A percentile compares a stretch with the other conserved stretches of the same genome.
phyloP scores from a whole-genome alignment of 495 filamentous ascomycete genomes.

The Aspergillus olivimuriae region DNA sequence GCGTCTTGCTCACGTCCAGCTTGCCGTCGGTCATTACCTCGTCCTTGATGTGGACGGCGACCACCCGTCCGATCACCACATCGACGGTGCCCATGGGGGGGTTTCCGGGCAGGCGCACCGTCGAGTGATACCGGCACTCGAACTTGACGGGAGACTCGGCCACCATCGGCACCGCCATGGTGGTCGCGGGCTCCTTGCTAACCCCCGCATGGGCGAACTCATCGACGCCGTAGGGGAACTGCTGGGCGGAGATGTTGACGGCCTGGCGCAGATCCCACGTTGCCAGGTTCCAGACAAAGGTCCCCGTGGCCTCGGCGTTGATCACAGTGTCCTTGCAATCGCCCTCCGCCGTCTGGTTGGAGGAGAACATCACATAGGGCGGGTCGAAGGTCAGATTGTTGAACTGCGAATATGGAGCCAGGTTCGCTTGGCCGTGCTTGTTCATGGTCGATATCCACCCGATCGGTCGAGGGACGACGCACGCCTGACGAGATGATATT shows the following conservation, averaged over 20 bases:
- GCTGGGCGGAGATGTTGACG: constrained; percentile 45
- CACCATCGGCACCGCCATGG: constrained; percentile 44
- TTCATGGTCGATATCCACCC: constrained; percentile 41
- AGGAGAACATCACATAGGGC: constrained; percentile 50
- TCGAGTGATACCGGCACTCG: constrained; percentile 49
- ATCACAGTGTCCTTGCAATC: constrained; percentile 46
- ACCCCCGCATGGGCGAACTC: constrained; percentile 45
- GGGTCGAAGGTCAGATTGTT: constrained; percentile 57
- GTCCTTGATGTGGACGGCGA: constrained; percentile 49
- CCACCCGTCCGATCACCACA: constrained; percentile 49
- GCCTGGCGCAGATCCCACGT: constrained; percentile 46
- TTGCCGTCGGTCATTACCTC: constrained; percentile 43
- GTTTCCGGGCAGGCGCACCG: constrained; percentile 45
- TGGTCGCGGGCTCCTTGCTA: constrained; percentile 34
- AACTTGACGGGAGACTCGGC: constrained; percentile 47
- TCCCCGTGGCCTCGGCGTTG: constrained; percentile 47
- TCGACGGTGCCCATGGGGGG: constrained; percentile 49
- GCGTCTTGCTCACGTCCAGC: constrained; percentile 47
- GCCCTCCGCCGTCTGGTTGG: constrained; percentile 40
- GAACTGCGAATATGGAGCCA: constrained; percentile 54
- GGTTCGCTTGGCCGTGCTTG: constrained; percentile 32
- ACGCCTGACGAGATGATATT: constrained; percentile 16
- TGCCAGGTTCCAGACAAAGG: constrained; percentile 53
- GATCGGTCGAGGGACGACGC: constrained; percentile 38
- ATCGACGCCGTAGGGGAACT: constrained; percentile 39